These are phyloP conservation scores for Neohortaea acidophila DNA, from an alignment of 495 filamentous ascomycete genomes.

Conservation along the genomic window DNA sequence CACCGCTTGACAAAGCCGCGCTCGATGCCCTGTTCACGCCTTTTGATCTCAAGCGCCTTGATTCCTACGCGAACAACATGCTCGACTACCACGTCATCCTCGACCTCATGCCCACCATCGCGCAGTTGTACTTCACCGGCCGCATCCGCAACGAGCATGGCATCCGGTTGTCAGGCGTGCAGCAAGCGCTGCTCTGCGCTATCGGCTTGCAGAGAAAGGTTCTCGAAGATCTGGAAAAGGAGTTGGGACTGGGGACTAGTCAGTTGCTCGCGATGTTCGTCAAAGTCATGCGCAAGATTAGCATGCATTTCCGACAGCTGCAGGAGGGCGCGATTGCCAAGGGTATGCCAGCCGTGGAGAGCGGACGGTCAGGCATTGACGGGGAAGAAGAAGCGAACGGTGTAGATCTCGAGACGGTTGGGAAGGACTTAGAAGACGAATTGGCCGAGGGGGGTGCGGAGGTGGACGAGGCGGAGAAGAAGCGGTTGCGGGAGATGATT, in stretches of 20 bases:
- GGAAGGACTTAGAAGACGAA: conserved; percentile 67
- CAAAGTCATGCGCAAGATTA: conserved; percentile 81
- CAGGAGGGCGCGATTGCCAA: conserved; percentile 59
- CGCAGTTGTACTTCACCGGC: conserved; percentile 68
- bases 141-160: conserved; percentile 37
- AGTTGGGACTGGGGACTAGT: conserved; percentile 54
- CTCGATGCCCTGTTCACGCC: conserved; percentile 68
- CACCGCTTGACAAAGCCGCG: conserved; percentile 45
- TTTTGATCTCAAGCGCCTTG: conserved; percentile 85
- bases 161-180: conserved; percentile 59
- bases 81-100: conserved; percentile 95
- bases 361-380: conserved; percentile 34
- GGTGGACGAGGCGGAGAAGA: conserved; percentile 49
- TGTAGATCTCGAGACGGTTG: conserved; percentile 32
- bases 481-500: conserved; percentile 72
- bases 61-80: conserved; percentile 90
- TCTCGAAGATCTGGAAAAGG: conserved; percentile 64
- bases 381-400: conserved; percentile 37
- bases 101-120: conserved; percentile 72
- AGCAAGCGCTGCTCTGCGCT: conserved; percentile 71
- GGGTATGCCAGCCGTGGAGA: conserved; percentile 50
- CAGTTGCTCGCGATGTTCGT: conserved; percentile 94
- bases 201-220: conserved; percentile 82
- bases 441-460: conserved; percentile 70
- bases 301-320: conserved; percentile 56